Conservation (phyloP, 805 yeast species). For the Starmera caribaea region DNA sequence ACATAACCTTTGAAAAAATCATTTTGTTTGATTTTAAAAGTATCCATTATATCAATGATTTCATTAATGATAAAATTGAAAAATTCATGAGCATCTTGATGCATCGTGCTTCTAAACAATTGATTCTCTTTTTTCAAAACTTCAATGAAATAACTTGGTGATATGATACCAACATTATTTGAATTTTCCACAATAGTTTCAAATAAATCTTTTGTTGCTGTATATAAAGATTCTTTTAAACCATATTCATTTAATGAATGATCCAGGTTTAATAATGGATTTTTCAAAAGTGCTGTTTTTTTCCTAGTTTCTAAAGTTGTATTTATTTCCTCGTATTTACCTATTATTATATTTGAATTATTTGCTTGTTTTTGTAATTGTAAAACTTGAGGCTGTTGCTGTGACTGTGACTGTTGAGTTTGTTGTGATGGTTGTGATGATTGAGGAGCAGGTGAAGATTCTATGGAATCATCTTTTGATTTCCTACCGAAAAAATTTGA, state of each 20-base stretch:
- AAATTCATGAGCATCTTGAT: constrained; percentile 98
- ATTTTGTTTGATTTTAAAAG: constrained; percentile 18
- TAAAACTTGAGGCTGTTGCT: constrained; percentile 7
- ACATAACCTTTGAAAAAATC: constrained; percentile 75
- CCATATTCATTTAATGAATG: constrained; percentile 46
- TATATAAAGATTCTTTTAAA: constrained; percentile 40
- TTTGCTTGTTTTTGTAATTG: constrained; percentile 8
- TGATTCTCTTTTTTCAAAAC: constrained; percentile 75
- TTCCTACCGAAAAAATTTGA: constrained; percentile 20
- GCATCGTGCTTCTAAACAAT: constrained; percentile 84
- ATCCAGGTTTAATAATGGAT: constrained; percentile 81
- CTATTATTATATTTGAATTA: constrained; percentile 7
- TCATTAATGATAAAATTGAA: constrained; percentile 80
- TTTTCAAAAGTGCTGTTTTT: constrained; percentile 63
- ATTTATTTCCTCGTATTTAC: constrained; percentile 16
- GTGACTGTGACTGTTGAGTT: neutral
- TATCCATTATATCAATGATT: constrained; percentile 30
- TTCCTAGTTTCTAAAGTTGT: constrained; percentile 65
- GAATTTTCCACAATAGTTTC: constrained; percentile 71
- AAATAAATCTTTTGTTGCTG: constrained; percentile 75
- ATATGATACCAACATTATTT: constrained; percentile 69
- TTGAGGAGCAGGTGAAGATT: no score
- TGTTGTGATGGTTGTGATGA: neutral
- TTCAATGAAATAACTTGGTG: constrained; percentile 67
- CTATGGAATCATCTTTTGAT: constrained; percentile 6